phyloP scores from a whole-genome alignment of 2,329 filamentous ascomycete genomes.

The Fusarium lyarnte region DNA sequence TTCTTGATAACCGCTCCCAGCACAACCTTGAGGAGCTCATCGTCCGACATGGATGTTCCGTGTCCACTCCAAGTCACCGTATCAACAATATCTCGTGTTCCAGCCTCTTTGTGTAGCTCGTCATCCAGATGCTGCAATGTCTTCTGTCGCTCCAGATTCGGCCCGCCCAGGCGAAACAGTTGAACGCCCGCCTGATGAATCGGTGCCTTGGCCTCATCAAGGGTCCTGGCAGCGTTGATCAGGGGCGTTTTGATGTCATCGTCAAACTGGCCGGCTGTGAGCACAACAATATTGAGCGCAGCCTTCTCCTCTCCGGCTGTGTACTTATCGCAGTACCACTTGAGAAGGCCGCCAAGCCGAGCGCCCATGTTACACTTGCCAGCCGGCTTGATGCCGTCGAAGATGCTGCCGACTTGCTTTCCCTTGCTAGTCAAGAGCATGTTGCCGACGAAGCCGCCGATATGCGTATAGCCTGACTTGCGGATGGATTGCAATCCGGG shows the following conservation, averaged over 20 bases:
- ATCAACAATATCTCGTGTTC: constrained; percentile 14
- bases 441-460: constrained; percentile 5
- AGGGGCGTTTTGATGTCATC: constrained; percentile 15
- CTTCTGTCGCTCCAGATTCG: constrained; percentile 7
- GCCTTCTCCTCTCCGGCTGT: constrained; percentile 13
- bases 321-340: constrained; percentile 21
- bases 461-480: constrained; percentile 13
- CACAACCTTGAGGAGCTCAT: constrained; percentile 15
- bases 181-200: constrained; percentile 18
- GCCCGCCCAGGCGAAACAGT: constrained; percentile 1
- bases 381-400: constrained; percentile 10
- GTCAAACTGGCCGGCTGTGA: constrained; percentile 13
- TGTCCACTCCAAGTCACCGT: constrained; percentile 23
- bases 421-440: constrained; percentile 17
- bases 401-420: constrained; percentile 12
- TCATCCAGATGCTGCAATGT: constrained; percentile 14
- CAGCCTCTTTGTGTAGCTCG: constrained; percentile 14
- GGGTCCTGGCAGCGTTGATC: constrained; percentile 8
- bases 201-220: constrained; percentile 15
- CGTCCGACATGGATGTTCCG: constrained; percentile 10
- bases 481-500: constrained; percentile 15
- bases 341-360: constrained; percentile 7
- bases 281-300: constrained; percentile 6
- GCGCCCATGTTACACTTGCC: constrained; percentile 20
- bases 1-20: constrained; percentile 15